phyloP scores from a whole-genome alignment of 2,329 filamentous ascomycete genomes.

The Paraconiothyrium sp. region DNA sequence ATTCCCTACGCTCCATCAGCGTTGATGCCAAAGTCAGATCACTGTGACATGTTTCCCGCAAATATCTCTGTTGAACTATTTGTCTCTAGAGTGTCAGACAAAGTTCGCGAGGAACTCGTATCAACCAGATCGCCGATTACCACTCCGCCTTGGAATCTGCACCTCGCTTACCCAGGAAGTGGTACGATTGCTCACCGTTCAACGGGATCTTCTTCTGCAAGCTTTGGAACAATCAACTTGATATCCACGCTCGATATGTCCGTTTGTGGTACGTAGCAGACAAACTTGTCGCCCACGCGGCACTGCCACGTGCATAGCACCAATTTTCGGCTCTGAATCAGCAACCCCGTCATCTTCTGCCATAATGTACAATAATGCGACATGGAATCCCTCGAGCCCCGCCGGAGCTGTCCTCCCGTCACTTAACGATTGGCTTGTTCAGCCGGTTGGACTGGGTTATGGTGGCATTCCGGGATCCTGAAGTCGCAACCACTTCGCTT shows the following conservation, averaged over 20 bases:
- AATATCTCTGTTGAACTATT: not conserved
- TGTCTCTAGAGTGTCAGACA: not conserved
- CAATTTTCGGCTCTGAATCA: not conserved
- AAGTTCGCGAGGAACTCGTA: not conserved
- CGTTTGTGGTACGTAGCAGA: not conserved
- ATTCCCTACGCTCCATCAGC: not conserved
- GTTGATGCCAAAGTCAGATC: not conserved
- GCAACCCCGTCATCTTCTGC: not conserved
- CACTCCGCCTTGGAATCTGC: not conserved
- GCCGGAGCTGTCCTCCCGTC: not conserved
- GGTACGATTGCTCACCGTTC: slow-evolving; percentile 7
- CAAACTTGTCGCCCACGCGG: not conserved
- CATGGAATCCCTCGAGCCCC: not conserved
- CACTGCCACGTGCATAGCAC: not conserved
- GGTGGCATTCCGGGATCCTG: not conserved
- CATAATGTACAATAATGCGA: not conserved
- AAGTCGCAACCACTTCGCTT: not conserved
- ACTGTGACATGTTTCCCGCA: not conserved
- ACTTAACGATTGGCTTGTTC: not conserved
- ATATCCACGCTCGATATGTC: not conserved
- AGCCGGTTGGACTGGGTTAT: not conserved
- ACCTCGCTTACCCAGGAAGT: slow-evolving; percentile 8
- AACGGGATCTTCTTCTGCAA: too few relatives aligned
- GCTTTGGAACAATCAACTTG: not conserved
- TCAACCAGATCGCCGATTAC: slow-evolving; percentile 6